These are phyloP conservation scores for Lactarius tabidus DNA, from an alignment of 768 basidiomycete species.

Conservation along the genomic window DNA sequence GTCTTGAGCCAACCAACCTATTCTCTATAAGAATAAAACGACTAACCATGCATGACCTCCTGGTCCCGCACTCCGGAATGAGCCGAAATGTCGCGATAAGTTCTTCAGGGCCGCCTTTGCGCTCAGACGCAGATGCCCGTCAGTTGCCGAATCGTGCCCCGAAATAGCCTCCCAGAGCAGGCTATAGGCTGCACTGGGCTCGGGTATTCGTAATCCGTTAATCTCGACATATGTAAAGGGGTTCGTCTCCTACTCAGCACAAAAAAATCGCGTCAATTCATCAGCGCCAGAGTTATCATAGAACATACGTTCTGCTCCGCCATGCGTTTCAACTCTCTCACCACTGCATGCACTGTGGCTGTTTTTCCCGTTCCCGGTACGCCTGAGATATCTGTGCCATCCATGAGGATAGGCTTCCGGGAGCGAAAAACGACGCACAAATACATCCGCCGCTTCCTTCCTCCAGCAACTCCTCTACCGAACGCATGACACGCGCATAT, in stretches of 20 bases:
- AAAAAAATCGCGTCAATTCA: neutral
- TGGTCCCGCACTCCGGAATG: constrained; percentile 61
- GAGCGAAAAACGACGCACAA: constrained; percentile 51
- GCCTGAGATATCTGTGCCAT: constrained; percentile 80
- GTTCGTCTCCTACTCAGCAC: constrained; percentile 66
- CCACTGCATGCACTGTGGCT: constrained; percentile 91
- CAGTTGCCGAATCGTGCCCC: constrained; percentile 60
- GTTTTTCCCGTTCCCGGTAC: constrained; percentile 99
- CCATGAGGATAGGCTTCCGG: neutral
- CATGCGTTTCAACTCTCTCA: constrained; percentile 86
- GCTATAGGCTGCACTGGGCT: constrained; percentile 88
- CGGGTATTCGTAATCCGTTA: constrained; percentile 90
- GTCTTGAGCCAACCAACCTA: constrained; percentile 11
- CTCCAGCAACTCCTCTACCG: constrained; percentile 81
- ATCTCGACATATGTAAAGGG: constrained; percentile 98
- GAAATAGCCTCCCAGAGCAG: constrained; percentile 93
- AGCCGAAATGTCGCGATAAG: constrained; percentile 74
- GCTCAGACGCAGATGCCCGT: constrained; percentile 62
- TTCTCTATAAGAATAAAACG: constrained; percentile 7
- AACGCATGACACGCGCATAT: constrained; percentile 67
- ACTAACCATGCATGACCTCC: constrained; percentile 84
- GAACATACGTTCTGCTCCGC: constrained; percentile 68
- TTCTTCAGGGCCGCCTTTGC: constrained; percentile 80
- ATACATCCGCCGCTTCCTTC: constrained; percentile 94
- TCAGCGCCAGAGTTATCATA: neutral